A percentile compares a stretch with the other conserved stretches of the same genome.
phyloP scores from a whole-genome alignment of 305 asterid species.

The Rubia balearica region DNA sequence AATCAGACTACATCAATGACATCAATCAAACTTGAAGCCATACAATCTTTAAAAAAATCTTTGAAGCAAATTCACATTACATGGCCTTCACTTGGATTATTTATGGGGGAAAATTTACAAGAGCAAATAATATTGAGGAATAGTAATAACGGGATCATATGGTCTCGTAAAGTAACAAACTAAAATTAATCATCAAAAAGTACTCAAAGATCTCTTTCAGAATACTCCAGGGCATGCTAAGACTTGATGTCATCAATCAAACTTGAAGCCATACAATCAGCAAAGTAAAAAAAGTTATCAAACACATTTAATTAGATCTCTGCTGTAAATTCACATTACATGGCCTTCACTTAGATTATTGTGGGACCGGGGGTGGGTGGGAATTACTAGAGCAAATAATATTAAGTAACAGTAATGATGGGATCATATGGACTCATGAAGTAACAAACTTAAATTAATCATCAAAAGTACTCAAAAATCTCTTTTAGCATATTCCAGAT shows the following conservation, averaged over 20 bases:
- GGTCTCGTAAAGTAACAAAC: not conserved
- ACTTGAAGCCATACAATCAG: not conserved
- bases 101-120: not conserved
- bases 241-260: not conserved
- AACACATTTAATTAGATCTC: not conserved
- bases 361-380: not conserved
- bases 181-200: not conserved
- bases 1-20: not conserved
- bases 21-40: not conserved
- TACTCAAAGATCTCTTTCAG: conserved; percentile 5
- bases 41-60: not conserved
- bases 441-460: not conserved
- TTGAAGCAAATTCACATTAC: not conserved
- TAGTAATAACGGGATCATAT: not conserved
- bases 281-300: not conserved
- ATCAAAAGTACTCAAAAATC: conserved; percentile 1
- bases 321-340: not conserved
- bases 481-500: not conserved
- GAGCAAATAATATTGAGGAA: not conserved
- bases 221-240: not conserved
- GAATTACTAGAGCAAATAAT: not conserved
- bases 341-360: not conserved
- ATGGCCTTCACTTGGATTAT: not conserved
- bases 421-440: not conserved
- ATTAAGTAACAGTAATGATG: not conserved